Evolutionary conservation across 257 asterid genomes (phyloP).

Genomic region (Hygrophila difformis): DNA sequence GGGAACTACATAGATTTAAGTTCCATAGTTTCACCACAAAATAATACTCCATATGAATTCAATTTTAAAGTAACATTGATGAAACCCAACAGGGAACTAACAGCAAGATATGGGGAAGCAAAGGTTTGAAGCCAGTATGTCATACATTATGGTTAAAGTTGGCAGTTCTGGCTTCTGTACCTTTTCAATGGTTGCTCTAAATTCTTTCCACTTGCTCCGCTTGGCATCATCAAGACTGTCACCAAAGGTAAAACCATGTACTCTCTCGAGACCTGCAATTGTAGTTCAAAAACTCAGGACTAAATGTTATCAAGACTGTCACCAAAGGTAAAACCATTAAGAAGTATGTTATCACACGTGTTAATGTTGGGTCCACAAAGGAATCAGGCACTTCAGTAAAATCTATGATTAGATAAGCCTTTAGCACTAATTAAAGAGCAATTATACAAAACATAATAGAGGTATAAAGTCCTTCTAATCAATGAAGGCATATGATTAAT

Average conservation of each 20-base stretch:
- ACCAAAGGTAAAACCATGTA: constrained; percentile 39
- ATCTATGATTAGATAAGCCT: no score
- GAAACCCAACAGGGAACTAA: neutral
- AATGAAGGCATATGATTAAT: no score
- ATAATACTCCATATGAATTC: neutral
- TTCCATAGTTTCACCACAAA: neutral
- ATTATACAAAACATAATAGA: no score
- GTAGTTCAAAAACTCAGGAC: constrained; percentile 17
- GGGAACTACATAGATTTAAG: neutral
- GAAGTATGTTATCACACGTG: no score
- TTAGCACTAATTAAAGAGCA: no score
- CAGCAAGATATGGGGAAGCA: constrained; percentile 3
- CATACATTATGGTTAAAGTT: neutral
- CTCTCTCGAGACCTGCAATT: constrained; percentile 1
- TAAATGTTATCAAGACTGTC: no score
- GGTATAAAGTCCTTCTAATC: no score
- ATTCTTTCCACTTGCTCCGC: constrained; percentile 73
- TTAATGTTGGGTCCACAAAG: no score
- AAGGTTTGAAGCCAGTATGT: no score
- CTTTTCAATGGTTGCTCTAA: constrained; percentile 58
- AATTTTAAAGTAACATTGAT: neutral
- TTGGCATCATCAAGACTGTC: constrained; percentile 68
- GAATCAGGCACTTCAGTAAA: no score
- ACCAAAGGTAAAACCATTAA: no score
- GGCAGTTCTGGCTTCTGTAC: constrained; percentile 20